Base-by-base conservation (phyloP, 2,329 filamentous ascomycete genomes). In the Lithohypha guttulata region DNA sequence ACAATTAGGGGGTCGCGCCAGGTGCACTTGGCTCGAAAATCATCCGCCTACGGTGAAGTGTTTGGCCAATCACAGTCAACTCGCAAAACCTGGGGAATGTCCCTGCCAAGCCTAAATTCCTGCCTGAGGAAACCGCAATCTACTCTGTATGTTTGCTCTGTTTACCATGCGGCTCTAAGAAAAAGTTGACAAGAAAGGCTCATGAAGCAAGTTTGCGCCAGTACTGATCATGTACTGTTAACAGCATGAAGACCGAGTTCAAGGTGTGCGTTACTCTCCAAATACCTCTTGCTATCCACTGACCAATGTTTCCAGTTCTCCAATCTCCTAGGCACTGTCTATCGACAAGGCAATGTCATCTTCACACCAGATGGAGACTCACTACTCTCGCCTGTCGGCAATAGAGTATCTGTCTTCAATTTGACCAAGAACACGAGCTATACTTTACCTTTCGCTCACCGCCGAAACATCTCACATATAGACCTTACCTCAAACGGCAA, bases 351-450 rank as follows among this genome's bases (percentile, higher is more conserved):
- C 64, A 98, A 96, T 61, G 75, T 98, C 56, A 74, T 95, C 59
- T 98, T 93, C 69, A 93, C 84, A 54, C 85, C 87, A 45, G 89
- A 98, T 74, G 93, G 93, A 59, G 91, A 84, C 54, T 89, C 85
- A 65, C 74, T 98, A 50, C 84, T 93, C 55, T 98, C 91, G 30
- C 93, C 91, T 6, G 91, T 98, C 38, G 91, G 91, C 58, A 98
- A 96, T 65, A 73, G 86, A 57, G 86, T 98, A 45, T 85, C 89
- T 2, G 82, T 96, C 38, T 98, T 98, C 62, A 89, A 98, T 59
- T 71, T 98, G 31, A 82, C 95, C 55, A 87, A 96, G 86, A 53
- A 53, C 34, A 52, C 51, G 20, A 52, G 48, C 29, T 71, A 60
- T 62, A 63, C 55, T 78, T 15, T 95, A 33, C 64, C 66, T 5